Base-by-base conservation (phyloP, 176 grass and related monocot genomes). In the Saccharum officinarum region DNA sequence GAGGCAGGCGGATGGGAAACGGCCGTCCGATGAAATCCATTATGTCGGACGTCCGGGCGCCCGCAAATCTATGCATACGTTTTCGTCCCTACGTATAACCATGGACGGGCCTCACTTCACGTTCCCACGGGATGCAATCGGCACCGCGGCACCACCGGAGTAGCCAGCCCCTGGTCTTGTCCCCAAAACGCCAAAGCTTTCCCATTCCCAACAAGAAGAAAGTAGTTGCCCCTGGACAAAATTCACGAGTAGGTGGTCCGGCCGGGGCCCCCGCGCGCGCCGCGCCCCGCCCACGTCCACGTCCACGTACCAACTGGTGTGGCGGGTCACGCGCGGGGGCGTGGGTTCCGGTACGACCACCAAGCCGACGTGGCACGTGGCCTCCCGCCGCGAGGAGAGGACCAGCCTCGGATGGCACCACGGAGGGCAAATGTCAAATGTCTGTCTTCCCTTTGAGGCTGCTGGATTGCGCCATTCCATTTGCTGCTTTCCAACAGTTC, bases 331-430 rank as follows among this genome's bases (percentile, higher is more conserved):
- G 66, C 50, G 50, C 66, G 31, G 6, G 34, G 83, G 74, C 45
- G 83, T 78, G 83, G 73, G 39, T 15, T 37, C 63, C 34, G 31
- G 82, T 54, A 71, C 44, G 83, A 66, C 75, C 8, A 2, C 28
- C 26, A 23, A 3, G 63, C 38, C 69, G 3, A 42, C 28, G 80
- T 82, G 72, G 79, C 64, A 7, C 36, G 25, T 17, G 69, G 8
- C 6, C n/a, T 67, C 28, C 25, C 36, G 7, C 10, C 6, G 17
- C 26, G 28, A 52, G 1, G 47, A 17, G 1, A 17, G 47, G 16
- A 5, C 8, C 8, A 34, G 14, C 73, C 74, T 42, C 5, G 55
- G 55, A 15, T 39, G 14, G 25, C 6, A 16, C 50, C 50, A 54
- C 47, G 47, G 47, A 54, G 17, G 50, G 5, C 50, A 54, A 20